A percentile compares a stretch with the other conserved stretches of the same genome.
Evolutionary conservation across 2,329 filamentous ascomycete species (phyloP).

Genomic region (Calonectria montana): DNA sequence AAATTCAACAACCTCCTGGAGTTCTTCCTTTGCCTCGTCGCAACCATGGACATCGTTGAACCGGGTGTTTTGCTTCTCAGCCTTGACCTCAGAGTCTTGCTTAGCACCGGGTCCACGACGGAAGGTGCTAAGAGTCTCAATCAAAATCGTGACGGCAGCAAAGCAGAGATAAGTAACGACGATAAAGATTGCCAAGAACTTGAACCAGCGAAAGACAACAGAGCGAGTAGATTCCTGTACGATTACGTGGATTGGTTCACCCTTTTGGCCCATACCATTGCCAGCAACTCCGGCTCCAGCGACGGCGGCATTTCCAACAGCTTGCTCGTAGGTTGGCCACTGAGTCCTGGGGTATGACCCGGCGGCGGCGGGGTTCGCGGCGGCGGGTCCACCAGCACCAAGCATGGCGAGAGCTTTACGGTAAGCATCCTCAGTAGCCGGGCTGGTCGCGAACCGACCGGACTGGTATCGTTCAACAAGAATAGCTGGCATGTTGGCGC

Average conservation of each 20-base stretch:
- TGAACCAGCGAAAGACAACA: constrained; percentile 89
- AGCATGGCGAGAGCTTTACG: constrained; percentile 72
- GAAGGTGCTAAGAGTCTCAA: constrained; percentile 83
- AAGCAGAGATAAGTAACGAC: constrained; percentile 84
- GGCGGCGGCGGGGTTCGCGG: constrained; percentile 35
- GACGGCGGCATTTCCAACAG: constrained; percentile 43
- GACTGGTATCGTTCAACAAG: constrained; percentile 91
- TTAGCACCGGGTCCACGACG: constrained; percentile 78
- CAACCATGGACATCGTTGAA: constrained; percentile 97
- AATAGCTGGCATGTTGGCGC: constrained; percentile 93
- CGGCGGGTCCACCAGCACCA: constrained; percentile 44
- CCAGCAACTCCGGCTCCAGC: constrained; percentile 33
- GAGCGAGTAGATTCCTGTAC: constrained; percentile 89
- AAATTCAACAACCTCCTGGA: constrained; percentile 97
- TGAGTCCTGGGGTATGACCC: constrained; percentile 40
- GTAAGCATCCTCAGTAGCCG: constrained; percentile 82
- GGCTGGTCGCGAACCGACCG: constrained; percentile 84
- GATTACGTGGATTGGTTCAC: constrained; percentile 92
- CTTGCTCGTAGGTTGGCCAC: constrained; percentile 46
- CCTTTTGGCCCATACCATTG: constrained; percentile 73
- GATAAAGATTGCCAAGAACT: constrained; percentile 83
- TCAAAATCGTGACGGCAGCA: constrained; percentile 81
- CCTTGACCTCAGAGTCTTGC: constrained; percentile 86
- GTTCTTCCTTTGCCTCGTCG: constrained; percentile 97
- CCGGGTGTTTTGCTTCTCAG: constrained; percentile 89